Percentiles rank a stretch among this genome's conserved stretches.
Evolutionary conservation across 495 filamentous ascomycete genomes (phyloP).

Genomic region (Cercophora sp.): DNA sequence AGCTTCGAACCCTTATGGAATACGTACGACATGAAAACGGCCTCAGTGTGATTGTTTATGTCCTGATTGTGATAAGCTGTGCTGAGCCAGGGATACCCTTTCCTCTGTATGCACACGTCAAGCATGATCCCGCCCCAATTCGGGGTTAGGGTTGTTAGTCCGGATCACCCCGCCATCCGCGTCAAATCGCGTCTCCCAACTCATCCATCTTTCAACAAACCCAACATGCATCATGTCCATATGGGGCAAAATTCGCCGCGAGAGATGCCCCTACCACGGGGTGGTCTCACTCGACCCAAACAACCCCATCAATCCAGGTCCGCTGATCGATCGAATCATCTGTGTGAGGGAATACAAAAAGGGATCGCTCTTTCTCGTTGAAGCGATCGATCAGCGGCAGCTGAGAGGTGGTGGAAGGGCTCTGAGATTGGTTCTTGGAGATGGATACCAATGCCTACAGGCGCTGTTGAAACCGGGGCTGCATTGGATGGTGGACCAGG

Average conservation of each 20-base stretch:
- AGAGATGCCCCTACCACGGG: too few relatives aligned
- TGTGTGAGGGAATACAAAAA: constrained; percentile 36
- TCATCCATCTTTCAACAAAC: too few relatives aligned
- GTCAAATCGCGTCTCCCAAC: too few relatives aligned
- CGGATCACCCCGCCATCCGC: too few relatives aligned
- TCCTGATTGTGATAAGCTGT: too few relatives aligned
- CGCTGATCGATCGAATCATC: constrained; percentile 44
- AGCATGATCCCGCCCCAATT: too few relatives aligned
- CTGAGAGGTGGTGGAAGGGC: constrained; percentile 11
- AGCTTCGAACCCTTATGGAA: constrained; percentile 46
- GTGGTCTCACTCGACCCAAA: constrained; percentile 16
- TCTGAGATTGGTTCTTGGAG: constrained; percentile 37
- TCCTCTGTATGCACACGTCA: too few relatives aligned
- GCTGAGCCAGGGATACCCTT: too few relatives aligned
- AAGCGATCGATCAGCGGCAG: constrained; percentile 30
- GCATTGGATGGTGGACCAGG: constrained; percentile 35
- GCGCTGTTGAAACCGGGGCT: constrained; percentile 35
- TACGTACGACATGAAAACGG: constrained; percentile 29
- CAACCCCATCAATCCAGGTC: constrained; percentile 44
- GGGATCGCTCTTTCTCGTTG: constrained; percentile 42
- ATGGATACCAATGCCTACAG: constrained; percentile 44
- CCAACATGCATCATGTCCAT: too few relatives aligned
- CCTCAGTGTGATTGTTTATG: too few relatives aligned
- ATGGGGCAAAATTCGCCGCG: too few relatives aligned
- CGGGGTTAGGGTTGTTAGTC: too few relatives aligned